Evolutionary conservation across 2,329 filamentous ascomycete species (phyloP).

Genomic region (Sporothrix protearum): DNA sequence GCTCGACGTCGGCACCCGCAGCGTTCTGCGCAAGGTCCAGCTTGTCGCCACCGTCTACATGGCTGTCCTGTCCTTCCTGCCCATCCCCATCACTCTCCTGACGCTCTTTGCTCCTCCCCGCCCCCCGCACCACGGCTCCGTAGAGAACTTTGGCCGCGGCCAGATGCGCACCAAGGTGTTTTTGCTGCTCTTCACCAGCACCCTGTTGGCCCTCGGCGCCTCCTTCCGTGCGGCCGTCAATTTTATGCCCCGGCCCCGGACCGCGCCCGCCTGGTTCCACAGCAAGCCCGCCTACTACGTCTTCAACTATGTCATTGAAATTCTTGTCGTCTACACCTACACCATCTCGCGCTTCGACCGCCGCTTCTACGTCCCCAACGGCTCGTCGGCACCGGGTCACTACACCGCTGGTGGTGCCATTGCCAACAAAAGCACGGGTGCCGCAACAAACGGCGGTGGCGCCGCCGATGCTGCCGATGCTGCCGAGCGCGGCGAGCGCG

Average conservation of each 20-base stretch:
- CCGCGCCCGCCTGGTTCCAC: slow-evolving; percentile 65
- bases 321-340: slow-evolving; percentile 66
- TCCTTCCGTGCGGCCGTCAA: slow-evolving; percentile 61
- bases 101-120: slow-evolving; percentile 46
- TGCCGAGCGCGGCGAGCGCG: too few species aligned
- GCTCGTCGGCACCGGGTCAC: slow-evolving; percentile 56
- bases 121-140: slow-evolving; percentile 30
- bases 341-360: slow-evolving; percentile 66
- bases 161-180: slow-evolving; percentile 63
- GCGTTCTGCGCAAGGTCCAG: slow-evolving; percentile 60
- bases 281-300: slow-evolving; percentile 71
- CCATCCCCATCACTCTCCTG: slow-evolving; percentile 53
- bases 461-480: background rate
- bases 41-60: slow-evolving; percentile 60
- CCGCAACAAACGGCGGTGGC: background rate
- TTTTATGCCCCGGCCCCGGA: slow-evolving; percentile 50
- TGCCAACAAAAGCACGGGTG: background rate
- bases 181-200: slow-evolving; percentile 57
- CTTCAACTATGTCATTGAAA: slow-evolving; percentile 73
- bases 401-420: slow-evolving; percentile 36
- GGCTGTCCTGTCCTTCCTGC: slow-evolving; percentile 62
- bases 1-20: slow-evolving; percentile 47
- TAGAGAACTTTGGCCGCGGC: slow-evolving; percentile 65
- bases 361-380: slow-evolving; percentile 71
- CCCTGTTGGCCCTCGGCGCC: slow-evolving; percentile 65